Conservation (phyloP, 176 grass and related monocot genomes). For the Lolium perenne region DNA sequence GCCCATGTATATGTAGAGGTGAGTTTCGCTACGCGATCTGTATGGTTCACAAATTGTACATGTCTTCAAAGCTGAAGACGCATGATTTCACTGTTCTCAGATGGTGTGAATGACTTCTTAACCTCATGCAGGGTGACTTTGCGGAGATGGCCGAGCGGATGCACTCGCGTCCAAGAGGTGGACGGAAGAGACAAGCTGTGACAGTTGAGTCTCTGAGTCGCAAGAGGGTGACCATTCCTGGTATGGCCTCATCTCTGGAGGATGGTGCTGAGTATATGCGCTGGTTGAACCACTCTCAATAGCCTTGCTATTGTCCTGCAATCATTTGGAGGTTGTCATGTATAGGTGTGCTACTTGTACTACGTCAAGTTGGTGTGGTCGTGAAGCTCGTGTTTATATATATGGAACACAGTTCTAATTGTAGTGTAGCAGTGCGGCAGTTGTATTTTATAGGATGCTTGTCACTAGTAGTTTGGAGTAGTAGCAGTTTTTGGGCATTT, state of each 20-base stretch:
- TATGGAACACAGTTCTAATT: background rate
- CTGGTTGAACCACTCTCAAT: slow-evolving; percentile 40
- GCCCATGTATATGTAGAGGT: slow-evolving; percentile 58
- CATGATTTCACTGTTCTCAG: background rate
- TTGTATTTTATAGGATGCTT: background rate
- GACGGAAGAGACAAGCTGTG: slow-evolving; percentile 50
- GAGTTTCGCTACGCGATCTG: background rate
- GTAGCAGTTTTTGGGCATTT: background rate
- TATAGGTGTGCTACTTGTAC: background rate
- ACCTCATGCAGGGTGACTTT: slow-evolving; percentile 47
- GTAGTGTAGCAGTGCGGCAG: background rate
- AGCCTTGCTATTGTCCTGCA: background rate
- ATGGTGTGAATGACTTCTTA: slow-evolving; percentile 7
- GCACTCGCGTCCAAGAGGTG: slow-evolving; percentile 38
- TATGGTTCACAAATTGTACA: background rate
- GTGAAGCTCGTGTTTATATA: background rate
- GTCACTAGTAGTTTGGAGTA: background rate
- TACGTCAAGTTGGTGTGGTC: background rate
- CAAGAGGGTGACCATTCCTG: slow-evolving; percentile 50
- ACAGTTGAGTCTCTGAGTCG: slow-evolving; percentile 47
- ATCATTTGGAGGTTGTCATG: slow-evolving; percentile 22
- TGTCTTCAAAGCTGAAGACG: background rate
- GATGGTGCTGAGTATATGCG: slow-evolving; percentile 50
- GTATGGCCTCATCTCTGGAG: slow-evolving; percentile 20
- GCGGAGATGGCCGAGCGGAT: slow-evolving; percentile 47